Evolutionary conservation across 306 rosid genomes (phyloP).

Genomic region (Calophaca sinica): DNA sequence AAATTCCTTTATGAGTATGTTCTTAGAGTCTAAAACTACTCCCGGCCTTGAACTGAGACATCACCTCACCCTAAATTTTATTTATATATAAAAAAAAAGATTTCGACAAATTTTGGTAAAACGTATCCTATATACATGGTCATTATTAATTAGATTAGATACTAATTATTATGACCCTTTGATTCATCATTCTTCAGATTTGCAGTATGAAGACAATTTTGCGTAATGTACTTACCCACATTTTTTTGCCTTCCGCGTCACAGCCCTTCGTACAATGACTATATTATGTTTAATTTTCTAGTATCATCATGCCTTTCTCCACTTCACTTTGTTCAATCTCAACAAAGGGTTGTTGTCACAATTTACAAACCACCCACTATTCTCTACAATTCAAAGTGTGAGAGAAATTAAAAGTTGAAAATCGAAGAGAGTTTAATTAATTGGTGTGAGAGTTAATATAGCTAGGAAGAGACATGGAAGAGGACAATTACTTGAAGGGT

Average conservation of each 20-base stretch:
- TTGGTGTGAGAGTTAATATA: neutral
- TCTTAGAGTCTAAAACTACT: no score
- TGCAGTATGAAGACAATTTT: neutral
- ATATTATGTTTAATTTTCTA: no score
- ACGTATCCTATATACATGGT: neutral
- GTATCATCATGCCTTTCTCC: no score
- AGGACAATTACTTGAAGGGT: constrained; percentile 32
- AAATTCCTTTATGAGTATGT: no score
- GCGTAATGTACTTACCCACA: neutral
- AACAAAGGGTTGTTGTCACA: no score
- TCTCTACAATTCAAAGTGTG: neutral
- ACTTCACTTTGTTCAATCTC: no score
- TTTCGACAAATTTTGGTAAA: neutral
- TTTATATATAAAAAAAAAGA: no score
- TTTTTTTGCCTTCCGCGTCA: neutral
- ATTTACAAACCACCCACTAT: no score
- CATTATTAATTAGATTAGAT: neutral
- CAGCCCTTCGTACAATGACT: neutral
- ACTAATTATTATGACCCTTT: neutral
- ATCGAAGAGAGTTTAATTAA: neutral
- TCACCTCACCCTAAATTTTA: no score
- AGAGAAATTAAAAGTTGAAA: neutral
- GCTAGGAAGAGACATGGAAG: neutral
- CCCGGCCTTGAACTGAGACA: no score
- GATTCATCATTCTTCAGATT: neutral